Base-by-base conservation (phyloP, 2,329 filamentous ascomycete species). In the Penicillium sp. region DNA sequence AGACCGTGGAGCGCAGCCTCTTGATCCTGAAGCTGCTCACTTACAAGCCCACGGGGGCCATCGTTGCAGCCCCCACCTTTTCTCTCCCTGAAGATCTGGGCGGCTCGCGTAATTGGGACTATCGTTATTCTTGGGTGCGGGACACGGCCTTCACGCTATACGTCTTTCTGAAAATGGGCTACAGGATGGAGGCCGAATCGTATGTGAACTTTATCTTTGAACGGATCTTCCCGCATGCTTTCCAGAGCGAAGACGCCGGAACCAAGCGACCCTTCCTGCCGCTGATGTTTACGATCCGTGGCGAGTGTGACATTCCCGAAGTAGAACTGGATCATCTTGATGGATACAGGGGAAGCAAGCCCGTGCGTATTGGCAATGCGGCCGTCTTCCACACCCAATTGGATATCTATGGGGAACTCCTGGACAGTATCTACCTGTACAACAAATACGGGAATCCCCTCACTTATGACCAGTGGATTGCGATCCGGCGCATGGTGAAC, bases 231-330 rank as follows among this genome's bases (percentile, higher is more conserved):
- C 65, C 65, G 6, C 61, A 64, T 27, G 44, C 60, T 6, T 72
- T 79, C 26, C 75, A 80, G 49, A 82, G 82, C 1, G 75, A 80
- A n/a, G 72, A 72, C 6, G 63, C 76, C 1, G 78, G 83, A 40
- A 79, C 81, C 24, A 81, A 63, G 13, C 51, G 59, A 2, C 60
- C 78, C 0, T 65, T 67, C 44, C 68, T 90, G 28, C 86, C 86
- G 10, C 87, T 90, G 61, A 89, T 90, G 86, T 89, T 89, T 62
- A 87, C 83, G 32, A 89, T 90, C 54, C 77, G 80, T 20, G 86
- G 86, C 38, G 82, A 81, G 36, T 88, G 84, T 1, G 81, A 88
- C 31, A 86, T 89, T 29, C 84, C 85, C 0, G 86, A 89, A 66
- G 59, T 75, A 28, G 84, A 86, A 52, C 74, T 89, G 5, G 66